Percentiles rank a stretch among this genome's conserved stretches.
Evolutionary conservation across 2,329 filamentous ascomycete genomes (phyloP).

Genomic region (Penicillium hordei): DNA sequence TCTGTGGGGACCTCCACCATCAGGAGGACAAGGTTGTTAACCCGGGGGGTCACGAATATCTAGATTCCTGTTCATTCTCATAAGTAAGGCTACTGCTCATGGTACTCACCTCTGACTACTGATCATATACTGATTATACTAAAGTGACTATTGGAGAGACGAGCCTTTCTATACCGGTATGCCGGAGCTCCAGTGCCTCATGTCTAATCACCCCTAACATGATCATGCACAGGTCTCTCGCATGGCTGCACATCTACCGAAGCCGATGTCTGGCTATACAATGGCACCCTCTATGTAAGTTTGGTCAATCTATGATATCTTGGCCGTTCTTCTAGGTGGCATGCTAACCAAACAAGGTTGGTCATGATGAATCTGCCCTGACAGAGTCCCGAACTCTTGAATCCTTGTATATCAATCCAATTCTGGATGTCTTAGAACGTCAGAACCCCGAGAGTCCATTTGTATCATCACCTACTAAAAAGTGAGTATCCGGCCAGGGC

Average conservation of each 20-base stretch:
- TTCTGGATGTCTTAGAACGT: slow-evolving; percentile 55
- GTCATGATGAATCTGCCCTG: slow-evolving; percentile 56
- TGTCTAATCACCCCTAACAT: slow-evolving; percentile 16
- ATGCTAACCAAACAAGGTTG: slow-evolving; percentile 44
- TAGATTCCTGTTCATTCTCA: slow-evolving; percentile 46
- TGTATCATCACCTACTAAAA: slow-evolving; percentile 48
- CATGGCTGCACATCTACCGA: slow-evolving; percentile 59
- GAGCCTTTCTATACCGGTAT: slow-evolving; percentile 48
- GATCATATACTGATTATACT: background rate
- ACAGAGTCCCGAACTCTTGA: slow-evolving; percentile 55
- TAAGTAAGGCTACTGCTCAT: slow-evolving; percentile 32
- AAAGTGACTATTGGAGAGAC: slow-evolving; percentile 58
- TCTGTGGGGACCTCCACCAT: background rate
- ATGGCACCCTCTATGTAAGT: slow-evolving; percentile 55
- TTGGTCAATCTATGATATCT: background rate
- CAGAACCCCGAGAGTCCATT: slow-evolving; percentile 58
- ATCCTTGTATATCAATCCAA: slow-evolving; percentile 60
- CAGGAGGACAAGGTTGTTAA: slow-evolving; percentile 8
- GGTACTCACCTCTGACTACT: background rate
- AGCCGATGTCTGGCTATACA: slow-evolving; percentile 61
- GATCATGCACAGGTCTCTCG: slow-evolving; percentile 47
- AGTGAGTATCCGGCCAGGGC: slow-evolving; percentile 35
- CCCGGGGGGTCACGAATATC: background rate
- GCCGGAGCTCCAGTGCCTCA: slow-evolving; percentile 32
- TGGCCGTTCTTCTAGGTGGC: background rate